Percentiles rank a stretch among this genome's conserved stretches.
Conservation (phyloP, 139 green algal species). For the Tetraselmis striata region DNA sequence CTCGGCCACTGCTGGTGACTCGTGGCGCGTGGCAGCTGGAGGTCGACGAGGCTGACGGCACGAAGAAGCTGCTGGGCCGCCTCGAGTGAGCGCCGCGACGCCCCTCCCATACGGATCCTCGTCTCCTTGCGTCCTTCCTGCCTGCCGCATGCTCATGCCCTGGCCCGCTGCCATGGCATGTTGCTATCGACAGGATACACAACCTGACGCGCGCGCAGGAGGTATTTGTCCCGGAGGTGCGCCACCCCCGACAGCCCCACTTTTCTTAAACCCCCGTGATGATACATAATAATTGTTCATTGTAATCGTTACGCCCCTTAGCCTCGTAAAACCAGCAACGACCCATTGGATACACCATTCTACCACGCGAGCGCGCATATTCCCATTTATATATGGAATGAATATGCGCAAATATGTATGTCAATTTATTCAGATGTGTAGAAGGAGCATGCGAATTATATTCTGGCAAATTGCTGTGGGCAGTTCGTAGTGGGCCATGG, state of each 20-base stretch:
- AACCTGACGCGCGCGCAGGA: constrained; percentile 14
- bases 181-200: constrained; percentile 5
- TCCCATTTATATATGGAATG: no score
- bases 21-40: constrained; percentile 2
- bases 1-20: not conserved
- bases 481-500: no score
- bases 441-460: no score
- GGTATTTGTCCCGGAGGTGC: not conserved
- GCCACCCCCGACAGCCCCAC: not conserved
- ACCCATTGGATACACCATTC: no score
- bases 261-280: no score
- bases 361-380: no score
- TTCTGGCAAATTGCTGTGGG: no score
- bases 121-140: not conserved
- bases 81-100: not conserved
- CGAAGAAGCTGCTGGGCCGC: not conserved
- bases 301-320: no score
- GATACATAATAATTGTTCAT: no score
- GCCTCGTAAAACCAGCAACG: no score
- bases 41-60: not conserved
- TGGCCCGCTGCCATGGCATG: not conserved
- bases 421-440: no score
- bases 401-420: no score
- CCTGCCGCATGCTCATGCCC: not conserved
- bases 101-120: not conserved